Evolutionary conservation across 2,329 filamentous ascomycete genomes (phyloP), one percentile per base, ranked within the genome.

Genomic region (Arthrinium puccinioides): DNA sequence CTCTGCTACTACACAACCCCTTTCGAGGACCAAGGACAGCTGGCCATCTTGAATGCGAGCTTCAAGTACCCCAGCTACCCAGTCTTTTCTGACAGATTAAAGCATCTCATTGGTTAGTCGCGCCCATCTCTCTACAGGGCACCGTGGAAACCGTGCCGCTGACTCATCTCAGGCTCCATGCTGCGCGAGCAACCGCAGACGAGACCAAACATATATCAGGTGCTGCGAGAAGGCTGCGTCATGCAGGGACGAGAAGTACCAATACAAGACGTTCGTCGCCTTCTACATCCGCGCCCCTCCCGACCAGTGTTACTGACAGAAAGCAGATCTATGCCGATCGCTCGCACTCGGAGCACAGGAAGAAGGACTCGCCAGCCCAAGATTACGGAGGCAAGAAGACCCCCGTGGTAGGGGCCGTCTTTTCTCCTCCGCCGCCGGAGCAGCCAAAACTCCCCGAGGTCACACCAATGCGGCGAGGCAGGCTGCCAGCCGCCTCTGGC

Each of bases 1-100:
- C 72, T 98, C 44, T 98, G 92, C 68, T 98, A 97, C 63, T 98
- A 98, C 63, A 98, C 92, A 2, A 98, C 92, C 6, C 92, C 92
- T 1, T 98, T 98, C 53, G 92, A 98, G 63, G 90, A 97, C 46
- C 88, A 95, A 55, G 92, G 92, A 19, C 90, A 96, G 65, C 85
- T 97, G 68, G 92, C 92, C 10, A 98, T 98, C 46, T 67, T 98
- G 43, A 97, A 97, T 56, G 92, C 92, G 35, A 94, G 80, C 60
- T 97, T 87, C 72, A 89, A 86, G 54, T 98, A 87, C 52, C 92
- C 90, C 6, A 77, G 74, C 42, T 87, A 96, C 54, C 92, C 92
- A 20, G 69, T 76, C 14, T 98, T 98, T 57, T 96, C 92, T 0
- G 86, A 94, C 49, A 79, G 84, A 39, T 64, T 96, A 39, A 96